phyloP scores from a whole-genome alignment of 257 asterid genomes.

The Nicotiana knightiana region DNA sequence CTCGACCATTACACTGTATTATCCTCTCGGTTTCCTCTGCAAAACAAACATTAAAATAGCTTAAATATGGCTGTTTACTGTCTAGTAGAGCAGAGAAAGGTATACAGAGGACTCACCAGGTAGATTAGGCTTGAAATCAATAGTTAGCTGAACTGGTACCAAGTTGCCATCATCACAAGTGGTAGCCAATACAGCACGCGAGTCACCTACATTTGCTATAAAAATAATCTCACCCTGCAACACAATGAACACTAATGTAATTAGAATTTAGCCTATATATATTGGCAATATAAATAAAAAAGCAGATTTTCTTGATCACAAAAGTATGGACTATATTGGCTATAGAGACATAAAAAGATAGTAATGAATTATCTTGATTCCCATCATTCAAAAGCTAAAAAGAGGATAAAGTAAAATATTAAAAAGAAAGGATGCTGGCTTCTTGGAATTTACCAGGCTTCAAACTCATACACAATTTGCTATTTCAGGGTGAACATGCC shows the following conservation, averaged over 20 bases:
- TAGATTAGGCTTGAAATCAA: constrained; percentile 89
- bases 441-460: neutral
- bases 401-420: neutral
- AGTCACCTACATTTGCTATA: constrained; percentile 88
- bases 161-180: constrained; percentile 54
- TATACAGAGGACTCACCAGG: constrained; percentile 47
- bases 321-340: neutral
- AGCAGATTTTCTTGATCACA: neutral
- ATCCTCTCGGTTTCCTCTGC: constrained; percentile 91
- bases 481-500: neutral
- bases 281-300: no score
- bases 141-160: constrained; percentile 72
- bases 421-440: neutral
- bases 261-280: no score
- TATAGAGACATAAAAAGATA: neutral
- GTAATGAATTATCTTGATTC: neutral
- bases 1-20: constrained; percentile 58
- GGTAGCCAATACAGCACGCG: constrained; percentile 91
- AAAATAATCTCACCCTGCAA: constrained; percentile 64
- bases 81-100: neutral
- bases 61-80: neutral
- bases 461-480: neutral
- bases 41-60: neutral
- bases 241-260: constrained; percentile 4
- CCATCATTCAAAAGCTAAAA: neutral